These are phyloP conservation scores for Paecilomyces niveus DNA, from an alignment of 2,329 filamentous ascomycete species.

Conservation along the genomic window DNA sequence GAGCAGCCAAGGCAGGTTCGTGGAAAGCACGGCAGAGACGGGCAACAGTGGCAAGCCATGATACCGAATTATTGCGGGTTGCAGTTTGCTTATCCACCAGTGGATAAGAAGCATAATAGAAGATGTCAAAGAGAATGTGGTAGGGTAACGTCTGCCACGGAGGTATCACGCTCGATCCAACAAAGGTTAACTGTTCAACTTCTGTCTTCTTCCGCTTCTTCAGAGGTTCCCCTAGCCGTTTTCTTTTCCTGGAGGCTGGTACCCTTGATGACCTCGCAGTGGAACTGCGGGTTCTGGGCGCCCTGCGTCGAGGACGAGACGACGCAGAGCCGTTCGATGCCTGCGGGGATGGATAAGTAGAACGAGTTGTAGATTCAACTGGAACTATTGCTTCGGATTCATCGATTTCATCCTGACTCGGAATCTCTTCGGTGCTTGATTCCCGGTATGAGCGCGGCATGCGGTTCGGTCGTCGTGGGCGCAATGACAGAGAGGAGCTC, in stretches of 20 bases:
- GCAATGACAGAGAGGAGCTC: constrained; percentile 18
- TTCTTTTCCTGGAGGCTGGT: constrained; percentile 6
- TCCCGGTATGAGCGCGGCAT: constrained; percentile 26
- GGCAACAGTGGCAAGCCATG: constrained; percentile 60
- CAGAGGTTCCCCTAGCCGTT: constrained; percentile 14
- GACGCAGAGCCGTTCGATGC: constrained; percentile 3
- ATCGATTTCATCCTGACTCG: constrained; percentile 9
- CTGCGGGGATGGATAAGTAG: constrained; percentile 6
- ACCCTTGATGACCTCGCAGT: constrained; percentile 14
- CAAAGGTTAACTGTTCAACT: constrained; percentile 7
- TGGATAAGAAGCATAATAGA: constrained; percentile 58
- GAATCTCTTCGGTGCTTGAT: constrained; percentile 24
- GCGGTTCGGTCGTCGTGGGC: constrained; percentile 22
- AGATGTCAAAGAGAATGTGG: constrained; percentile 61
- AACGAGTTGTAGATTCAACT: constrained; percentile 3
- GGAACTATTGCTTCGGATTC: constrained; percentile 7
- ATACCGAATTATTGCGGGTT: constrained; percentile 17
- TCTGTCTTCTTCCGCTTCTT: constrained; percentile 20
- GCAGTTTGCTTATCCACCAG: constrained; percentile 37
- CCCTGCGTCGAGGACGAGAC: constrained; percentile 10
- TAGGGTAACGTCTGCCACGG: constrained; percentile 60
- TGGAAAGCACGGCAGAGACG: constrained; percentile 57
- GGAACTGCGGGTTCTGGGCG: constrained; percentile 11
- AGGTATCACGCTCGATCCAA: constrained; percentile 37
- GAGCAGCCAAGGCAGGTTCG: constrained; percentile 64